These are phyloP conservation scores for Eucalyptus virginea DNA, from an alignment of 345 rosid species.

Conservation along the genomic window DNA sequence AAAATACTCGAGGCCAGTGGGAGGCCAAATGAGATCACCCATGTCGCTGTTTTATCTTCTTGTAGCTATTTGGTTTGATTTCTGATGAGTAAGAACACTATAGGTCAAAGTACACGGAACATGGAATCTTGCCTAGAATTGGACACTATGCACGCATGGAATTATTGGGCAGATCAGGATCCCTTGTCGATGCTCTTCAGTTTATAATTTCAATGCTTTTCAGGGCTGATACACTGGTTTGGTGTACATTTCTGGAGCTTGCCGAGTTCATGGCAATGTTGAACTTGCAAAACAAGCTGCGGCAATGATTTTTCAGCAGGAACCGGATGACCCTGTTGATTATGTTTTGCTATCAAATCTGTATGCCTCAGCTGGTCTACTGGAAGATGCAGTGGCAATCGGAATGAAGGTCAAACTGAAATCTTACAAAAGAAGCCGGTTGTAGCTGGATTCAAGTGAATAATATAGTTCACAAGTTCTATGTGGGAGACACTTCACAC, in stretches of 20 bases:
- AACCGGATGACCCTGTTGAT: not conserved
- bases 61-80: too few species aligned
- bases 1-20: too few species aligned
- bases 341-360: not conserved
- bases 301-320: not conserved
- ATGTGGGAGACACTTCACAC: not conserved
- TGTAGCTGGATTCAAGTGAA: not conserved
- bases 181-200: too few species aligned
- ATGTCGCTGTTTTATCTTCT: too few species aligned
- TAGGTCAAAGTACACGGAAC: too few species aligned
- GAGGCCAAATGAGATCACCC: too few species aligned
- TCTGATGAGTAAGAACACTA: too few species aligned
- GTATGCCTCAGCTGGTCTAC: not conserved
- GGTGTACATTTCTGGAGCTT: not conserved
- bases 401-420: not conserved
- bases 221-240: not conserved
- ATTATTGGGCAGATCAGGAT: too few species aligned
- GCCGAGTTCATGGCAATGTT: not conserved
- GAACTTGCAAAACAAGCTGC: not conserved
- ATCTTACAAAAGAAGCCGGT: not conserved
- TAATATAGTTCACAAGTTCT: not conserved
- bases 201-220: not conserved
- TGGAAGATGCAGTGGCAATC: not conserved
- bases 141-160: too few species aligned
- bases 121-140: too few species aligned